A percentile compares a stretch with the other conserved stretches of the same genome.
Conservation (phyloP, 306 rosid genomes). For the Cucumis hystrix region DNA sequence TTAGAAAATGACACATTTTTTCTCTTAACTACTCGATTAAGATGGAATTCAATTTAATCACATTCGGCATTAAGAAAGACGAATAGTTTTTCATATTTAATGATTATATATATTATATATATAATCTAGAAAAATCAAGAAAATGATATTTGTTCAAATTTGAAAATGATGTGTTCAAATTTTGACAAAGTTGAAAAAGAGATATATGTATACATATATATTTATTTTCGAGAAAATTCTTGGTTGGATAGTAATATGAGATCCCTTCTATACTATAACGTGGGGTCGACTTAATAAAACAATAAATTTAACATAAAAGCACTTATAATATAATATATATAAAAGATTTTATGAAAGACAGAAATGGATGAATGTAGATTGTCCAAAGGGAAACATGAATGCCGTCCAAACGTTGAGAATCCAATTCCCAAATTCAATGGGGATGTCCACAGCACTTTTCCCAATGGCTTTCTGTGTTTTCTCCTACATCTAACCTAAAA, state of each 20-base stretch:
- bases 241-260: neutral
- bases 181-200: neutral
- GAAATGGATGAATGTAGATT: neutral
- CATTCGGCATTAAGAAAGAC: neutral
- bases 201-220: no score
- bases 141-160: neutral
- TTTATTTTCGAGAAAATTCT: neutral
- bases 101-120: neutral
- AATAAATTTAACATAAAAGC: neutral
- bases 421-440: neutral
- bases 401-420: conserved; percentile 2
- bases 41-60: neutral
- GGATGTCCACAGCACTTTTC: neutral
- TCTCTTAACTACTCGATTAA: no score
- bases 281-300: neutral
- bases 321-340: neutral
- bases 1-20: neutral
- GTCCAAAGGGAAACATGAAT: neutral
- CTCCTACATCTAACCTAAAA: no score
- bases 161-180: neutral
- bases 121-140: conserved; percentile 3
- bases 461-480: neutral
- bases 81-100: neutral
- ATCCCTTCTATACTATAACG: neutral
- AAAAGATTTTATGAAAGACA: neutral